These are phyloP conservation scores for Smithsoniella earleae DNA, from an alignment of 163 green algal genomes.

Conservation along the genomic window DNA sequence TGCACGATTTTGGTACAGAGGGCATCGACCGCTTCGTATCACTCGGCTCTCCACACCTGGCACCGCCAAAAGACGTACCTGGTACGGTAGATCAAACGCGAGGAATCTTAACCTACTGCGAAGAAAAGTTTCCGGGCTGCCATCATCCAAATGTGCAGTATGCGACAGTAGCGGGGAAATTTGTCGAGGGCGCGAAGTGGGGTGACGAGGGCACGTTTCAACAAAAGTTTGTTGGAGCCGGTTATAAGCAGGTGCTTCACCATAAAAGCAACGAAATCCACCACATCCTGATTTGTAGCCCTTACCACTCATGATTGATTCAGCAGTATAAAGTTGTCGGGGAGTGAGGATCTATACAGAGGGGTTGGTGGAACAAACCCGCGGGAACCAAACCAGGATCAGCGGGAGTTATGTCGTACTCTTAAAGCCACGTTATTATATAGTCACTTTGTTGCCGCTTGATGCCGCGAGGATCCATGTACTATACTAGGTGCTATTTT, in stretches of 20 bases:
- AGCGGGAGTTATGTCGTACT: no score
- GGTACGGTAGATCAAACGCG: conserved; percentile 87
- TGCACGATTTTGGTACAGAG: conserved; percentile 63
- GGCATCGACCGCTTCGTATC: conserved; percentile 67
- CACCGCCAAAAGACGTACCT: conserved; percentile 51
- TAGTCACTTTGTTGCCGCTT: no score
- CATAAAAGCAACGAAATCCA: no score
- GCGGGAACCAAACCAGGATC: no score
- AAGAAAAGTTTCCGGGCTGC: conserved; percentile 57
- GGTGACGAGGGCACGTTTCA: conserved; percentile 41
- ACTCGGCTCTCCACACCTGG: conserved; percentile 72
- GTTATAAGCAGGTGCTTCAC: conserved; percentile 67
- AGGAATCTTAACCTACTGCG: conserved; percentile 74
- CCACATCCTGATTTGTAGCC: no score
- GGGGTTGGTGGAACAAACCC: no score
- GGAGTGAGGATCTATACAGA: no score
- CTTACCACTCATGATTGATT: no score
- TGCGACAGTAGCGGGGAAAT: conserved; percentile 67
- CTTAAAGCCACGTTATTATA: no score
- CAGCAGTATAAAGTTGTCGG: no score
- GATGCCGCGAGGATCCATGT: no score
- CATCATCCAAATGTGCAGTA: conserved; percentile 69
- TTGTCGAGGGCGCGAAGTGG: conserved; percentile 55
- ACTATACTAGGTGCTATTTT: no score
- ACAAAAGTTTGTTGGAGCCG: conserved; percentile 60